phyloP scores from a whole-genome alignment of 1,284 basidiomycete genomes.

The Microbotryum violaceum region DNA sequence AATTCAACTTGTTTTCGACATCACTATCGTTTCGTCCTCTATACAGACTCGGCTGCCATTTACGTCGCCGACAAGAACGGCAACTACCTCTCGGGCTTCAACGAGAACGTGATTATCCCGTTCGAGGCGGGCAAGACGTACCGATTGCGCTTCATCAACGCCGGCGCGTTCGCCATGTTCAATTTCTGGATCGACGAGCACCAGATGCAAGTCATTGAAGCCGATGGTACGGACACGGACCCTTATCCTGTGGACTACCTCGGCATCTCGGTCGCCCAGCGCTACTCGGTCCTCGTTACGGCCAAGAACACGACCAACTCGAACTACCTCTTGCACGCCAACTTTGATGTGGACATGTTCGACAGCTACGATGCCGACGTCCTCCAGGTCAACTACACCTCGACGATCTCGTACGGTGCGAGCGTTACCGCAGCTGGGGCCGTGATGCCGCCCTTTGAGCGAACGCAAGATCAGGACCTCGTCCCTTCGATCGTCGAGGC shows the following conservation, averaged over 20 bases:
- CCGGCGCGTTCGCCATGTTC: conserved; percentile 55
- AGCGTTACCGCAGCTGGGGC: conserved; percentile 48
- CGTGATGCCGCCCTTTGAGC: conserved; percentile 46
- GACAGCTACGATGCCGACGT: conserved; percentile 58
- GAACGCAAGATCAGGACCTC: conserved; percentile 55
- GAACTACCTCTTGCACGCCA: conserved; percentile 84
- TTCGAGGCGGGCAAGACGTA: conserved; percentile 68
- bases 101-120: conserved; percentile 74
- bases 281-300: conserved; percentile 85
- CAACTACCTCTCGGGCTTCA: conserved; percentile 55
- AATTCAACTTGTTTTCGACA: background rate
- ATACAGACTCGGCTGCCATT: conserved; percentile 64
- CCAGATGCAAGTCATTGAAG: conserved; percentile 76
- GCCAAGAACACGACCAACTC: conserved; percentile 72
- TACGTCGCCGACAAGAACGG: conserved; percentile 68
- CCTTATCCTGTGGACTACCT: conserved; percentile 63
- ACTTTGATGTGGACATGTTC: conserved; percentile 76
- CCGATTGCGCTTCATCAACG: conserved; percentile 72
- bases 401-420: conserved; percentile 59
- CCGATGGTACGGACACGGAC: conserved; percentile 75
- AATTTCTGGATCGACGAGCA: conserved; percentile 88
- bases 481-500: conserved; percentile 54
- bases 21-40: conserved; percentile 1
- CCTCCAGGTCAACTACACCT: conserved; percentile 70
- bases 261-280: conserved; percentile 73